A percentile compares a stretch with the other conserved stretches of the same genome.
Evolutionary conservation across 176 grass and related monocot species (phyloP).

Genomic region (Eragrostis nindensis): DNA sequence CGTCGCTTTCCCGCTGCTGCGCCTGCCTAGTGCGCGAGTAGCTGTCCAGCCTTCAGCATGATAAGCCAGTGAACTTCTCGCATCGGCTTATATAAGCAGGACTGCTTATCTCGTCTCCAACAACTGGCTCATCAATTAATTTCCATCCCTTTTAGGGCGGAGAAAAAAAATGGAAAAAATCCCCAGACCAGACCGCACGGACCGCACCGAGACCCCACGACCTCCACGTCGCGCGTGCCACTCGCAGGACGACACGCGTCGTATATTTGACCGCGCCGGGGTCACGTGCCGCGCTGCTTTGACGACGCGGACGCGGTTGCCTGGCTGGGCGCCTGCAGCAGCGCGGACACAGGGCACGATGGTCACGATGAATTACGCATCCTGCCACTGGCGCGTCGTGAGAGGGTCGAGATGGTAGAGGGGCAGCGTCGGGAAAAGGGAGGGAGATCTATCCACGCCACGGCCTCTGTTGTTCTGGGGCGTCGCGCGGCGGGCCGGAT

Average conservation of each 20-base stretch:
- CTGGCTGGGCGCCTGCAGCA: background rate
- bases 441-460: background rate
- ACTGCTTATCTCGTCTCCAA: fast-evolving
- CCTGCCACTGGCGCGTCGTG: background rate
- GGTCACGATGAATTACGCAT: fast-evolving
- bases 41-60: constrained; percentile 37
- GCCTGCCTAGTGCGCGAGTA: constrained; percentile 42
- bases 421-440: background rate
- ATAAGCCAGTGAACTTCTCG: fast-evolving
- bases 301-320: constrained; percentile 4
- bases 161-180: background rate
- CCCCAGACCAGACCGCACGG: background rate
- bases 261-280: background rate
- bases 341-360: fast-evolving
- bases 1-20: constrained; percentile 54
- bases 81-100: fast-evolving
- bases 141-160: constrained; percentile 21
- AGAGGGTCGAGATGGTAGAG: background rate
- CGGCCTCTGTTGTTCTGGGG: no score
- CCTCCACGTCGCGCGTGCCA: constrained; percentile 43
- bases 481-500: background rate
- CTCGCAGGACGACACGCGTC: constrained; percentile 21
- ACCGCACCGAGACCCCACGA: constrained; percentile 4
- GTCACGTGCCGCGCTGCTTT: constrained; percentile 39
- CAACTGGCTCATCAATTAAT: constrained; percentile 41